Evolutionary conservation across 441 rosid genomes (phyloP).

Genomic region (Isatis lusitanica): DNA sequence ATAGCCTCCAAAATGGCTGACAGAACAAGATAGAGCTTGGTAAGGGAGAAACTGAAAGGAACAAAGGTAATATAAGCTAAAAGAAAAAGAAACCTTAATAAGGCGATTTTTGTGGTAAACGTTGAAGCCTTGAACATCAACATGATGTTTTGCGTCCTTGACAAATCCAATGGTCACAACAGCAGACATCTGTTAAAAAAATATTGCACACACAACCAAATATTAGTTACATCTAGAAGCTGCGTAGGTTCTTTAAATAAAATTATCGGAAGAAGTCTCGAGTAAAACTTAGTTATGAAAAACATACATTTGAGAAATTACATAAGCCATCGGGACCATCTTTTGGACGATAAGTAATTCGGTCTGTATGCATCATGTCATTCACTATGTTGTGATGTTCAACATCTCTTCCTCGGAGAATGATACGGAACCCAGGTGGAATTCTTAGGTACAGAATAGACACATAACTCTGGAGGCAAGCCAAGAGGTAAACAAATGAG

Average conservation of each 20-base stretch:
- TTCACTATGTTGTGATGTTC: constrained; percentile 92
- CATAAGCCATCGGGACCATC: constrained; percentile 46
- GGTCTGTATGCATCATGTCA: constrained; percentile 83
- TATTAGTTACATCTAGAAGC: constrained; percentile 9
- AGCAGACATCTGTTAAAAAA: constrained; percentile 62
- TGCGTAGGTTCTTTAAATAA: background rate
- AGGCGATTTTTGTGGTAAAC: constrained; percentile 96
- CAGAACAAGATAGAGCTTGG: background rate
- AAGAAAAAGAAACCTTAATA: constrained; percentile 63
- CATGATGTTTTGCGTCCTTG: constrained; percentile 87
- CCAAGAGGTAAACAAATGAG: background rate
- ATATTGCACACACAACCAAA: constrained; percentile 27
- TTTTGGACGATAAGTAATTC: constrained; percentile 72
- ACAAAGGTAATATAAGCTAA: background rate
- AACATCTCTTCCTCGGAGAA: constrained; percentile 87
- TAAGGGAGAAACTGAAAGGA: background rate
- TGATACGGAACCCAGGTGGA: constrained; percentile 78
- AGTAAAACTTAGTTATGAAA: background rate
- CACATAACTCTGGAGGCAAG: constrained; percentile 66
- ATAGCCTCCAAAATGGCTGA: constrained; percentile 98
- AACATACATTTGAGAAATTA: constrained; percentile 50
- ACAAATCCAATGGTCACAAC: constrained; percentile 90
- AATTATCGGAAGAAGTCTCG: constrained; percentile 3
- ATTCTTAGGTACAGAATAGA: constrained; percentile 88
- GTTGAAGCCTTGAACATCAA: constrained; percentile 95